These are phyloP conservation scores for Alliaria petiolata DNA, from an alignment of 345 rosid genomes.

Conservation along the genomic window DNA sequence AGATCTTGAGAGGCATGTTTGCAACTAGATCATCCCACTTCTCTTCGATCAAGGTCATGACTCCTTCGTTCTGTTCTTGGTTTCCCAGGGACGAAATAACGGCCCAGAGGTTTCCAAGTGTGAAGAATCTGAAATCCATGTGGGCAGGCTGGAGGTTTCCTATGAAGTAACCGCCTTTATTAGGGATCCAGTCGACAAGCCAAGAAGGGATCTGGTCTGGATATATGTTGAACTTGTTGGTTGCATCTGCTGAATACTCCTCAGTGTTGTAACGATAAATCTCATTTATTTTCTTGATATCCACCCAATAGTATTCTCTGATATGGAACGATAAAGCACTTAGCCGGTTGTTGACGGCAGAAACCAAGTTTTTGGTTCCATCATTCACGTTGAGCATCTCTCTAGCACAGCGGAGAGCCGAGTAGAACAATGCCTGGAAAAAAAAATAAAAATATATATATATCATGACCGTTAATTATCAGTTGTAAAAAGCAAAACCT, in stretches of 20 bases:
- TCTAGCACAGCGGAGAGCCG: conserved; percentile 82
- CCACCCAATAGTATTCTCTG: conserved; percentile 93
- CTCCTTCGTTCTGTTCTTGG: conserved; percentile 65
- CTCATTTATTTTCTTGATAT: conserved; percentile 79
- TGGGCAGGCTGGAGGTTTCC: conserved; percentile 97
- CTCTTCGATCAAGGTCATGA: conserved; percentile 67
- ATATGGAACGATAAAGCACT: conserved; percentile 88
- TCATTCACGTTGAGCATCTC: conserved; percentile 87
- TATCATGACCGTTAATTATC: not conserved
- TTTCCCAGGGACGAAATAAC: conserved; percentile 72
- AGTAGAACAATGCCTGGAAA: conserved; percentile 79
- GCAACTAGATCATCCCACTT: conserved; percentile 94
- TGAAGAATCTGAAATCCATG: conserved; percentile 98
- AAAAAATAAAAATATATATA: not conserved
- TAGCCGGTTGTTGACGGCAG: conserved; percentile 79
- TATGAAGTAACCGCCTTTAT: conserved; percentile 83
- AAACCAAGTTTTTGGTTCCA: conserved; percentile 72
- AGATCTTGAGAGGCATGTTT: conserved; percentile 92
- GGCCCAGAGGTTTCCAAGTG: conserved; percentile 92
- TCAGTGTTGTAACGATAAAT: conserved; percentile 93
- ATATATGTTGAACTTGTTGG: conserved; percentile 92
- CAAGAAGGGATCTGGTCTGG: conserved; percentile 97
- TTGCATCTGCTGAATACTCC: conserved; percentile 83
- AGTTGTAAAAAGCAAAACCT: not conserved
- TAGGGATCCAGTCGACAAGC: conserved; percentile 91